These are phyloP conservation scores for Chiua virens DNA, from an alignment of 768 basidiomycete species.

Conservation along the genomic window DNA sequence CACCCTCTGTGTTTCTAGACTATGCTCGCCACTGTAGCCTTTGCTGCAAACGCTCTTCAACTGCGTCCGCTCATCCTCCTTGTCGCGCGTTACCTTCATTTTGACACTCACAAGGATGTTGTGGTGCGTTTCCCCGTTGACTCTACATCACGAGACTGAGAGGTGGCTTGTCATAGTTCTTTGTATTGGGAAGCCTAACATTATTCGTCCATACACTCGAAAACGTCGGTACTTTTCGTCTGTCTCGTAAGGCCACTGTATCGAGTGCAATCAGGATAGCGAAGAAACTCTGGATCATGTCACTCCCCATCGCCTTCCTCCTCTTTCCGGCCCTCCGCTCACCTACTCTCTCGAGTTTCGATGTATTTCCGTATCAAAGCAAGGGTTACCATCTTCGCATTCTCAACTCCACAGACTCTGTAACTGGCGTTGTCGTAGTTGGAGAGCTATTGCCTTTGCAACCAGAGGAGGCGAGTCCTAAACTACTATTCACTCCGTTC, in stretches of 20 bases:
- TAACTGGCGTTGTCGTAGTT: constrained; percentile 83
- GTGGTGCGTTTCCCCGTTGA: constrained; percentile 15
- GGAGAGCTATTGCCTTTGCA: constrained; percentile 59
- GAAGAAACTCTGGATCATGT: constrained; percentile 13
- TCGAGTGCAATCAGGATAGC: not conserved
- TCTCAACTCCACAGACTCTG: constrained; percentile 62
- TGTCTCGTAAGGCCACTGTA: not conserved
- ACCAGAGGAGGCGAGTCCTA: constrained; percentile 30
- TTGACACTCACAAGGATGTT: constrained; percentile 20
- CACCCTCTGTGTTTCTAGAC: constrained; percentile 7
- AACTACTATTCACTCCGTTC: constrained; percentile 44
- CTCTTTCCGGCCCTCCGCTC: constrained; percentile 44
- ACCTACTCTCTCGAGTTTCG: constrained; percentile 58
- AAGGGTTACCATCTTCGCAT: constrained; percentile 59
- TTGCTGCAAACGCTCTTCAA: constrained; percentile 30
- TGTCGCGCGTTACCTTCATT: constrained; percentile 11
- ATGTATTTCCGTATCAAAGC: constrained; percentile 49
- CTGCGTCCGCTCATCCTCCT: constrained; percentile 21
- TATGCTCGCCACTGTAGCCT: constrained; percentile 22
- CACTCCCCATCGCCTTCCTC: constrained; percentile 35
- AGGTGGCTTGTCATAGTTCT: constrained; percentile 18
- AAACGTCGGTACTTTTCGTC: not conserved
- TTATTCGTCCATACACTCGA: constrained; percentile 15
- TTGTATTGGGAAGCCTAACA: constrained; percentile 18
- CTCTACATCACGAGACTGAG: constrained; percentile 1